These are phyloP conservation scores for Phaeophleospora eucalypticola DNA, from an alignment of 2,329 filamentous ascomycete genomes.

Conservation along the genomic window DNA sequence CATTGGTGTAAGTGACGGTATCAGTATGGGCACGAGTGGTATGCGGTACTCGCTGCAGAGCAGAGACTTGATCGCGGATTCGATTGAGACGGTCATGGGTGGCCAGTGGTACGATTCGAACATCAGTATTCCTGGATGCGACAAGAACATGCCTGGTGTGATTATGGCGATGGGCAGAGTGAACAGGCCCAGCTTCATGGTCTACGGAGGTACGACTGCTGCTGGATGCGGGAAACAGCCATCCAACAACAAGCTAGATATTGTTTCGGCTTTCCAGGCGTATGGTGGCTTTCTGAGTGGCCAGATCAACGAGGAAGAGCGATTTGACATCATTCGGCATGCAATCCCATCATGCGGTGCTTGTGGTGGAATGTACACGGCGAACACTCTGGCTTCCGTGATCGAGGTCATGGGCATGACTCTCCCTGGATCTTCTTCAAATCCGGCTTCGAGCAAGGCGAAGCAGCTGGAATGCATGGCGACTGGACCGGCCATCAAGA, in stretches of 20 bases:
- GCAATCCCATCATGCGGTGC: conserved; percentile 82
- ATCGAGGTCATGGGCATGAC: conserved; percentile 51
- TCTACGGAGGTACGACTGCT: conserved; percentile 92
- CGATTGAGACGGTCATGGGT: conserved; percentile 97
- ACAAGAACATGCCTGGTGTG: conserved; percentile 95
- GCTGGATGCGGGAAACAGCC: conserved; percentile 79
- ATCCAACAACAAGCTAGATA: conserved; percentile 68
- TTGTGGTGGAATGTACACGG: conserved; percentile 72
- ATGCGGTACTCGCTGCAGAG: conserved; percentile 85
- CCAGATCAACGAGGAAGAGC: conserved; percentile 83
- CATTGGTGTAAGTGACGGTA: conserved; percentile 93
- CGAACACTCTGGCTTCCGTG: conserved; percentile 51
- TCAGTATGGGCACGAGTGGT: conserved; percentile 95
- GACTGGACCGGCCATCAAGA: conserved; percentile 48
- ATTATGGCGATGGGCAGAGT: conserved; percentile 82
- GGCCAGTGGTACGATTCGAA: conserved; percentile 99
- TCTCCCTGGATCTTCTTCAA: conserved; percentile 49
- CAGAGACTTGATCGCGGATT: conserved; percentile 94
- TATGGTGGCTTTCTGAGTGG: conserved; percentile 93
- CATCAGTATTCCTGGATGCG: conserved; percentile 92
- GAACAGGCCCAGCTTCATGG: conserved; percentile 93
- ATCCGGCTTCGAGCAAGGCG: conserved; percentile 48
- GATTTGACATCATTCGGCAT: conserved; percentile 90
- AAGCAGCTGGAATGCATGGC: conserved; percentile 50
- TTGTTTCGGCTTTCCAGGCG: conserved; percentile 95